phyloP scores from a whole-genome alignment of 2,329 filamentous ascomycete species.

The Karstenula rhodostoma region DNA sequence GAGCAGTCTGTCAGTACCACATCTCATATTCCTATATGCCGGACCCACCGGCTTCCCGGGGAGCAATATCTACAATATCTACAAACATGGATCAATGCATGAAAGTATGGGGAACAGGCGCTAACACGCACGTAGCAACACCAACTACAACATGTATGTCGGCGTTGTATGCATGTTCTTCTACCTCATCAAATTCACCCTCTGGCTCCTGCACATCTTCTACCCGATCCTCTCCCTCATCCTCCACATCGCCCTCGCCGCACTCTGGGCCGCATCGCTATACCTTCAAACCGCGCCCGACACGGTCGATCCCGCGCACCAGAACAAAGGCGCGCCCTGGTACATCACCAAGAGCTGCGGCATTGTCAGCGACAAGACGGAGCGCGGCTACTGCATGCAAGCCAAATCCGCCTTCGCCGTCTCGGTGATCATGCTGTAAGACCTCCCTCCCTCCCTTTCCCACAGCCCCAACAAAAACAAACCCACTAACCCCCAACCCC shows the following conservation, averaged over 20 bases:
- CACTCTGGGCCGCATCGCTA: constrained; percentile 71
- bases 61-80: background rate
- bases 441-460: constrained; percentile 29
- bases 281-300: constrained; percentile 78
- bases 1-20: constrained; percentile 70
- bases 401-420: constrained; percentile 73
- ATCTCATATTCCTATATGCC: background rate
- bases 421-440: constrained; percentile 73
- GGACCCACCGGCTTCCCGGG: background rate
- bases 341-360: constrained; percentile 76
- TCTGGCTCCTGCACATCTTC: constrained; percentile 75
- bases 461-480: background rate
- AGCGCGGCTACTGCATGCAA: constrained; percentile 67
- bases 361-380: constrained; percentile 64
- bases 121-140: constrained; percentile 62
- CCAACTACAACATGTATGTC: constrained; percentile 78
- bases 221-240: constrained; percentile 70
- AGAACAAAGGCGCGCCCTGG: constrained; percentile 72
- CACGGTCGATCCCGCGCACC: constrained; percentile 70
- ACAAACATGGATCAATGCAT: background rate
- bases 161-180: constrained; percentile 80
- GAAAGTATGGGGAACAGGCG: background rate
- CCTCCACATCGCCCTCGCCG: constrained; percentile 65
- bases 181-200: constrained; percentile 73
- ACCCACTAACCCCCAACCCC: constrained; percentile 9